Evolutionary conservation across 345 rosid genomes (phyloP).

Genomic region (Euclidium syriacum): DNA sequence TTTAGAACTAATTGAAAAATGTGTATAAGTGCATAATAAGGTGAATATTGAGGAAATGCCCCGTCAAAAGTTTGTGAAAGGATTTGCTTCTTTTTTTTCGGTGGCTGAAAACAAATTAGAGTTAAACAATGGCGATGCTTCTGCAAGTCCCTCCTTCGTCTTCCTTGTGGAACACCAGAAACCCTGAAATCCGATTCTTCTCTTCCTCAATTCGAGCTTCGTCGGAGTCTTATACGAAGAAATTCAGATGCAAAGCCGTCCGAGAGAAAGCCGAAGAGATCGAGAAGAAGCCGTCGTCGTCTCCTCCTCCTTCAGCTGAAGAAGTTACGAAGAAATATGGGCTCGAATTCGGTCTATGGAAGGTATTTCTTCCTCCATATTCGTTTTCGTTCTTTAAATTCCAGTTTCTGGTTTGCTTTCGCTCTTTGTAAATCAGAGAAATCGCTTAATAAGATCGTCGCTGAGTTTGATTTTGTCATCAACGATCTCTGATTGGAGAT

Average conservation of each 20-base stretch:
- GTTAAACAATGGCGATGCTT: conserved; percentile 49
- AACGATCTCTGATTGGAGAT: not conserved
- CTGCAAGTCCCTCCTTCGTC: conserved; percentile 29
- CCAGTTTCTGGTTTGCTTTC: not conserved
- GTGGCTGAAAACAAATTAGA: not conserved
- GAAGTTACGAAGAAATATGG: conserved; percentile 82
- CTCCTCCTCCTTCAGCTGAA: conserved; percentile 51
- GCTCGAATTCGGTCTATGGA: conserved; percentile 89
- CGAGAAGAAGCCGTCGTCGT: conserved; percentile 29
- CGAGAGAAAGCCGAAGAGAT: conserved; percentile 50
- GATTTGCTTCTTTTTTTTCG: not conserved
- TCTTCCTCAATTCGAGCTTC: conserved; percentile 19
- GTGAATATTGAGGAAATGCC: too few relatives aligned
- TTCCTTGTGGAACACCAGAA: conserved; percentile 16
- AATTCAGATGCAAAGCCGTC: conserved; percentile 51
- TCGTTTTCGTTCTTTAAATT: not conserved
- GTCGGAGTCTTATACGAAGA: conserved; percentile 25
- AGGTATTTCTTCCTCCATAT: conserved; percentile 39
- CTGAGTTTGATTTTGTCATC: not conserved
- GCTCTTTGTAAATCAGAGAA: not conserved
- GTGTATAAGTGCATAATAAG: too few relatives aligned
- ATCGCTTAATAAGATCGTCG: not conserved
- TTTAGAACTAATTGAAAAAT: too few relatives aligned
- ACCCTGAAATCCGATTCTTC: conserved; percentile 19
- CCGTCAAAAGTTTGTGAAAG: not conserved